Evolutionary conservation across 768 basidiomycete species (phyloP), one percentile per base, ranked within the genome.

Genomic region (Serendipita vermifera): DNA sequence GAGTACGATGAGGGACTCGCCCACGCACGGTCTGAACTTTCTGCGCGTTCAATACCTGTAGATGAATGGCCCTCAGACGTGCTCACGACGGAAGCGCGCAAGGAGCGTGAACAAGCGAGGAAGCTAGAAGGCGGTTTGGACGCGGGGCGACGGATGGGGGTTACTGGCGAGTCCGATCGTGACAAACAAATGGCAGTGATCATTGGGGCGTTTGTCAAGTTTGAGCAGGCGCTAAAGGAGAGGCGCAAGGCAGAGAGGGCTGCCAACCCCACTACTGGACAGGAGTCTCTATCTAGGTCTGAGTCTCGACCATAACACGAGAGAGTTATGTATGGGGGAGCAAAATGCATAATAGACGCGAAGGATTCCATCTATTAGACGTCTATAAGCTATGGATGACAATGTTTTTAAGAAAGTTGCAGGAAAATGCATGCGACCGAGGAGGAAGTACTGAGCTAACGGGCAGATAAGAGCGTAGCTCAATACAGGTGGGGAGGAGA

Each of bases 31-130:
- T 43, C 67, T 3, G 71, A 77, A 2, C 77, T 92, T 11, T 43
- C 63, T 1, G 64, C 68, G 0, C 66, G 73, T 55, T 65, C 68
- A 26, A 72, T 88, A 38, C 78, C 83, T 3, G 69, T 78, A 60
- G 55, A 63, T 0, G 70, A 81, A 62, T 93, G 90, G 89, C 89
- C 90, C 0, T 56, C 62, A 0, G 71, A 66, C 46, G 46, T 51
- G 1, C 32, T 51, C n/a, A 26, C 46, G 17, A 31, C 26, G 22
- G 29, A 22, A 22, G 46, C 26, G 24, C 46, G 46, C 9, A 31
- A n/a, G 27, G n/a, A 31, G 22, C 46, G 46, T 15, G 9, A 27
- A 26, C 22, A 51, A 29, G 46, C 7, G 29, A 22, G 32, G 17
- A 26, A 27, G 46, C n/a, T 15, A 1, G 46, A 51, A n/a, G 46